Base-by-base conservation (phyloP, 306 rosid species). In the Citrullus mucosospermus region DNA sequence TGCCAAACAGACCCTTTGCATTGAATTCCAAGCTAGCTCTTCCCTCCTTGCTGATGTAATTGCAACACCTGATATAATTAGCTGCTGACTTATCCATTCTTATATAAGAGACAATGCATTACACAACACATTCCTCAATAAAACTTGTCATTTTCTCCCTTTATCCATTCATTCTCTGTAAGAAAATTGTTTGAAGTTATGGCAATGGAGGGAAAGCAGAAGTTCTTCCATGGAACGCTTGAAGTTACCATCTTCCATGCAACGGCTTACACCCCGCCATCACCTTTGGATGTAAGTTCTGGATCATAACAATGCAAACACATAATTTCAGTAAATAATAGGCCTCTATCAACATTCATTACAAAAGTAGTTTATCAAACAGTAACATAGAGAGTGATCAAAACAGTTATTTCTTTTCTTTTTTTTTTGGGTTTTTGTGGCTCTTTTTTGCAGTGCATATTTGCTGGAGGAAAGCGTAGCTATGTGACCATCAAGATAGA, bases 201-300 rank as follows among this genome's bases (percentile, higher is more conserved):
- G 82, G 72, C 82, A 73, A 86, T 92, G 97, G 88, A 87, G 79
- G 84, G 82, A 83, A 85, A 78, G 80, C 82, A 63, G 25, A 79
- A 76, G 77, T 87, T 89, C 82, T 87, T 92, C 34, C 97, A 95
- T 84, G 99, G 99, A 78, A 92, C 97, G 43, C 90, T 95, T 77
- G 97, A 95, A 84, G 97, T 90, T 82, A 92, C 93, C 78, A 83
- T 95, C 82, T 92, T 95, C 84, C 86, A 88, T 88, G 99, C 97
- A 61, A 88, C 99, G 15, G 86, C 91, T 51, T 88, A 82, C 55
- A 82, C 85, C 2, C 86, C 93, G 15, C 68, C 88, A 20, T 95
- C 92, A 78, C 93, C 92, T 54, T 85, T 92, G 80, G 89, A 83
- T 84, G 97, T 95, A 78, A 86, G 92, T 80, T 51, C 22, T 44